Base-by-base conservation (phyloP, 73 alveolate genomes). In the Tetrahymena borealis region DNA sequence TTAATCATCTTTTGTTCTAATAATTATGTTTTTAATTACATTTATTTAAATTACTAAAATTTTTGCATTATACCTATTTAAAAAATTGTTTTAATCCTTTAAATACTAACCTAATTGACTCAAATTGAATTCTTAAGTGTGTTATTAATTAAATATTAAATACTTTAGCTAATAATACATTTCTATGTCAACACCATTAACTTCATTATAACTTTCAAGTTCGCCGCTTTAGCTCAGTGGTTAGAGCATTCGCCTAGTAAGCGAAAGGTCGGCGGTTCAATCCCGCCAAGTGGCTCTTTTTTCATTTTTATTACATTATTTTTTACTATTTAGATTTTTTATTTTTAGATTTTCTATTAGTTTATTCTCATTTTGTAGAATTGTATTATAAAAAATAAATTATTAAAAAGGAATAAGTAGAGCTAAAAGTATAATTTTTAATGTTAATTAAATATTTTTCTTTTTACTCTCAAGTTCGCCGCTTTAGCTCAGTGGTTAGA, bases 181-280 rank as follows among this genome's bases (percentile, higher is more conserved):
- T 60, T 20, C 1, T 24, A 60, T 4, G 85, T 60, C 85, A 24
- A 60, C 28, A 24, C 28, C 28, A 13, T 15, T 13, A 20, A 60
- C 28, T 15, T 4, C 28, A 0, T 24, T 15, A n/a, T 24, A 35
- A 15, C 20, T 60, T 60, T 60, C 85, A 60, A 60, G 85, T 60
- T 60, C 85, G 85, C 85, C 85, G 85, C 85, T 60, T 60, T 60
- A 60, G 85, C 85, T 60, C 85, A 60, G 85, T 60, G 85, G 85
- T 60, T 60, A 60, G 85, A 60, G 85, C 85, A 60, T 60, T 60
- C 85, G 85, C 85, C 85, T 60, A 60, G 85, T 60, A 60, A 60
- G 85, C 85, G 85, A 60, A 60, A 60, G 85, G 85, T 60, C 85
- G 85, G 85, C 85, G 85, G 85, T 60, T 60, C 85, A 60, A 60